Conservation (phyloP, 257 asterid genomes). For the Fraxinus quadrangulata region DNA sequence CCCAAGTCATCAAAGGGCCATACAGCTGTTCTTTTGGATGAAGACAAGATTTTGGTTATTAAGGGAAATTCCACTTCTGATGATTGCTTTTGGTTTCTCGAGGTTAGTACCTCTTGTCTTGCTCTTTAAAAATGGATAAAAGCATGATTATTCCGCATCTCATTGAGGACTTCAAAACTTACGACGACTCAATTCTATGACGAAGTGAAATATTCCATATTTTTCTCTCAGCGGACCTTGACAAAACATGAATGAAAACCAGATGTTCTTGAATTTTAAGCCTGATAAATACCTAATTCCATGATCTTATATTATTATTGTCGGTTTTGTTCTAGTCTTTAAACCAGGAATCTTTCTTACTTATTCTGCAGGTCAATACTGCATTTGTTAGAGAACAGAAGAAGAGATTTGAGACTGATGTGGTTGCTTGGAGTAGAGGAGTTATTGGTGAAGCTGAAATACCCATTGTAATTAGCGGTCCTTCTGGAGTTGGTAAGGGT, state of each 20-base stretch:
- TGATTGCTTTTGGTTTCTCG: constrained; percentile 93
- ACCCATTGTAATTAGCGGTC: constrained; percentile 87
- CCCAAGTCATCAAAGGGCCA: constrained; percentile 62
- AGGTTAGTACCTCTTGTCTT: constrained; percentile 49
- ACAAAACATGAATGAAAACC: not conserved
- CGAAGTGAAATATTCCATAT: not conserved
- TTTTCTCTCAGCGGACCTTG: not conserved
- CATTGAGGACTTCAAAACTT: not conserved
- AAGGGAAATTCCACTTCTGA: constrained; percentile 56
- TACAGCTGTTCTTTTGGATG: constrained; percentile 67
- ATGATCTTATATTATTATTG: not conserved
- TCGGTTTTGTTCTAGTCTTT: constrained; percentile 1
- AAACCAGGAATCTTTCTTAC: constrained; percentile 7
- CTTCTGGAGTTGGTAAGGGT: constrained; percentile 98
- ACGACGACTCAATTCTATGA: not conserved
- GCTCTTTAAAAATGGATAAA: not conserved
- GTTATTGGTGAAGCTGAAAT: constrained; percentile 66
- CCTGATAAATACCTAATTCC: not conserved
- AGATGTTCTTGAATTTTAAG: not conserved
- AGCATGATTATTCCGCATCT: not conserved
- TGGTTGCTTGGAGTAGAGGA: constrained; percentile 96
- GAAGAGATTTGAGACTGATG: constrained; percentile 56
- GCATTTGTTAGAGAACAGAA: constrained; percentile 67
- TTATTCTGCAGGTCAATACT: constrained; percentile 63
- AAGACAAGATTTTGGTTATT: constrained; percentile 53